These are phyloP conservation scores for Camelina laxa DNA, from an alignment of 345 rosid genomes.

Conservation along the genomic window DNA sequence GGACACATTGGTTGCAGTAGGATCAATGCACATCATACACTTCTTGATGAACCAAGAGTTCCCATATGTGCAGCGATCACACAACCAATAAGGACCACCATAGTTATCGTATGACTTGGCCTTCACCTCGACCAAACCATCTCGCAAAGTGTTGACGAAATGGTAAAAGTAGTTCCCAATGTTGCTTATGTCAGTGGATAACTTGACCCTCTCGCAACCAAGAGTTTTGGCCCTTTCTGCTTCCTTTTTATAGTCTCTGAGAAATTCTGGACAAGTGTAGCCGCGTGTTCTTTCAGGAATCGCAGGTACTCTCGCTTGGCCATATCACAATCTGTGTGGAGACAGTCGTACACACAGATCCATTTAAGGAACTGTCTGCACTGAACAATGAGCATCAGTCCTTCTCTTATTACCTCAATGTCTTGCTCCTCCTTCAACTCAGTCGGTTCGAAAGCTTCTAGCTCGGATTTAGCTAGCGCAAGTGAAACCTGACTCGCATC, in stretches of 20 bases:
- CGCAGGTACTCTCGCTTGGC: constrained; percentile 32
- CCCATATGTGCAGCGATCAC: constrained; percentile 34
- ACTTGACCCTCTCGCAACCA: not conserved
- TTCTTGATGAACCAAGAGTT: constrained; percentile 23
- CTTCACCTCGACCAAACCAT: constrained; percentile 28
- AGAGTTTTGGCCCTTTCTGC: not conserved
- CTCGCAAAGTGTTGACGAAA: constrained; percentile 18
- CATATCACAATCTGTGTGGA: not conserved
- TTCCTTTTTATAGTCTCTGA: constrained; percentile 15
- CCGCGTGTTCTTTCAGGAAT: constrained; percentile 1
- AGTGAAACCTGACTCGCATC: not conserved
- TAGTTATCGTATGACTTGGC: constrained; percentile 17
- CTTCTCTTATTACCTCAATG: not conserved
- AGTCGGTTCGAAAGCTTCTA: constrained; percentile 12
- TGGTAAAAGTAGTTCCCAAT: constrained; percentile 35
- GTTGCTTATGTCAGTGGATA: not conserved
- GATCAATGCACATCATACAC: constrained; percentile 31
- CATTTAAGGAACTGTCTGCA: constrained; percentile 32
- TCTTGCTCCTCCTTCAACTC: not conserved
- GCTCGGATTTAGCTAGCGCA: constrained; percentile 6
- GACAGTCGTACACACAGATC: constrained; percentile 31
- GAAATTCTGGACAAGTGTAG: not conserved
- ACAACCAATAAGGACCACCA: constrained; percentile 18
- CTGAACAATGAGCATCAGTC: constrained; percentile 30
- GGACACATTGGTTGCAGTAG: not conserved